Percentiles rank a stretch among this genome's conserved stretches.
phyloP scores from a whole-genome alignment of 768 basidiomycete genomes.

The Russula virescens region DNA sequence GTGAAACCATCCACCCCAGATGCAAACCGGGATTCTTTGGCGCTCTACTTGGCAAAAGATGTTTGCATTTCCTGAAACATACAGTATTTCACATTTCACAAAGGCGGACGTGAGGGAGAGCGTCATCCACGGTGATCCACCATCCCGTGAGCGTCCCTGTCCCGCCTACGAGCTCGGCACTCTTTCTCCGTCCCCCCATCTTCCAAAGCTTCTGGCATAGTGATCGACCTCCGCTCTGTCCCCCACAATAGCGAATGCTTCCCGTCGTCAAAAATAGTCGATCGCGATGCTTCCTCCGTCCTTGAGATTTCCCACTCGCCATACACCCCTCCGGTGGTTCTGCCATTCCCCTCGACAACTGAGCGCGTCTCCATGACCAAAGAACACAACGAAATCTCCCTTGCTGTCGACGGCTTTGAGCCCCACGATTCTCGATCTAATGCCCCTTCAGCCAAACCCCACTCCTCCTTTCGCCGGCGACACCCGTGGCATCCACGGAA shows the following conservation, averaged over 20 bases:
- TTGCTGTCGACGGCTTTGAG: neutral
- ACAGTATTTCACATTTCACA: neutral
- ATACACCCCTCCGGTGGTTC: neutral
- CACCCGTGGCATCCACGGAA: no score
- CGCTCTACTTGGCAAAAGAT: slow-evolving; percentile 2
- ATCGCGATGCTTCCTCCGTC: neutral
- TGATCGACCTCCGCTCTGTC: neutral
- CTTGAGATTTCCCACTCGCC: neutral
- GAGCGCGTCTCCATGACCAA: neutral
- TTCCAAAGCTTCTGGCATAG: no score
- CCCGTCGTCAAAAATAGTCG: neutral
- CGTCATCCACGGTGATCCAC: no score
- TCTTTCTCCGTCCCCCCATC: neutral
- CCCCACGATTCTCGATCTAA: neutral
- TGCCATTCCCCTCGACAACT: neutral
- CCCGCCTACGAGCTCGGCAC: neutral
- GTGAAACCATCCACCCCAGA: neutral
- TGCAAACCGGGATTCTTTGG: slow-evolving; percentile 5
- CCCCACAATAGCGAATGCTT: neutral
- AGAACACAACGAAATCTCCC: neutral
- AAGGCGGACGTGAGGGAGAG: neutral
- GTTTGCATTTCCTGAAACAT: slow-evolving; percentile 1
- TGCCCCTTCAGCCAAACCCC: neutral
- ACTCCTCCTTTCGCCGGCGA: neutral
- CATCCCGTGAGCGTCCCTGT: neutral